Conservation (phyloP, 2,329 filamentous ascomycete genomes). For the Penicillium occitanis region DNA sequence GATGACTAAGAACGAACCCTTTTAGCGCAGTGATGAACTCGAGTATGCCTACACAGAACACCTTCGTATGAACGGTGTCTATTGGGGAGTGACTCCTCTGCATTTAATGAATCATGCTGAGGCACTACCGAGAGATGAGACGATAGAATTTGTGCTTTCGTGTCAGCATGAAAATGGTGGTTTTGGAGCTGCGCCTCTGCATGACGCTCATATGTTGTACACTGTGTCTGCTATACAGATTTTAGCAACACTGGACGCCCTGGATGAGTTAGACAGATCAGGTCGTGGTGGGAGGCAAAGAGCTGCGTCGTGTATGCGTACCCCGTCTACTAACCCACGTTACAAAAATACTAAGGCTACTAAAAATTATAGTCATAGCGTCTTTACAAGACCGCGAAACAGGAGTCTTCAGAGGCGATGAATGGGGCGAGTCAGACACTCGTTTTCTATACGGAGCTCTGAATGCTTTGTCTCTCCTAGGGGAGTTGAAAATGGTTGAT, state of each 20-base stretch:
- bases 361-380: slow-evolving; percentile 64
- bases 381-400: slow-evolving; percentile 74
- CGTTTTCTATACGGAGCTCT: slow-evolving; percentile 89
- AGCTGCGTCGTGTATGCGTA: slow-evolving; percentile 72
- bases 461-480: slow-evolving; percentile 82
- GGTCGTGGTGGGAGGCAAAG: slow-evolving; percentile 66
- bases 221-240: slow-evolving; percentile 95
- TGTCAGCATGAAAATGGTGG: slow-evolving; percentile 87
- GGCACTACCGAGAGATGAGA: slow-evolving; percentile 74
- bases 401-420: slow-evolving; percentile 88
- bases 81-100: slow-evolving; percentile 90
- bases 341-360: slow-evolving; percentile 2
- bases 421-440: slow-evolving; percentile 96
- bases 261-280: slow-evolving; percentile 74
- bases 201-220: slow-evolving; percentile 95
- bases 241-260: slow-evolving; percentile 78
- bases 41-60: slow-evolving; percentile 99
- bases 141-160: slow-evolving; percentile 92
- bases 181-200: slow-evolving; percentile 88
- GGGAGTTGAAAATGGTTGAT: slow-evolving; percentile 70
- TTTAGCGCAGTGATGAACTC: slow-evolving; percentile 81
- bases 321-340: neutral
- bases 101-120: slow-evolving; percentile 80
- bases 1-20: slow-evolving; percentile 25
- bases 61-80: slow-evolving; percentile 88